These are phyloP conservation scores for Zoysia pacifica DNA, from an alignment of 176 grass and related monocot species.

Conservation along the genomic window DNA sequence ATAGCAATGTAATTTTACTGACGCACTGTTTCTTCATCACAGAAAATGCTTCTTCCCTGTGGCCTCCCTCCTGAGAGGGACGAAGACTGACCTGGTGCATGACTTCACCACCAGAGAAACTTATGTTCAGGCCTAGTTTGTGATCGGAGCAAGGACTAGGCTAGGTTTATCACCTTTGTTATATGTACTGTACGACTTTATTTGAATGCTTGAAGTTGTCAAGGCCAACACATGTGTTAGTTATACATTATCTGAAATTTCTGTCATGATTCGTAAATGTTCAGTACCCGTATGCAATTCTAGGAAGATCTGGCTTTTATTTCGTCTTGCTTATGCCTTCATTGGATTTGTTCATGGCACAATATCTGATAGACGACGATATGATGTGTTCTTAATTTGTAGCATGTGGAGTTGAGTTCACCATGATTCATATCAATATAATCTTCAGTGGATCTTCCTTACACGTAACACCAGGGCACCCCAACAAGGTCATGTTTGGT, in stretches of 20 bases:
- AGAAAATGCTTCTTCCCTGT: conserved; percentile 92
- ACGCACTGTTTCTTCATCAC: conserved; percentile 18
- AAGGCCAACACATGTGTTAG: background rate
- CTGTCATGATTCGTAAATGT: background rate
- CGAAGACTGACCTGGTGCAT: conserved; percentile 50
- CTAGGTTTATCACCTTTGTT: background rate
- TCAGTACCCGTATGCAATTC: conserved; percentile 6
- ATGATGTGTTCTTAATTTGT: too few relatives aligned
- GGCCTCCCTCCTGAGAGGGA: conserved; percentile 73
- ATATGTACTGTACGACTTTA: too few relatives aligned
- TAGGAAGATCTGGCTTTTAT: background rate
- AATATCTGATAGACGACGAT: too few relatives aligned
- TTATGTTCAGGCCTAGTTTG: background rate
- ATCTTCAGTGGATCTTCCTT: too few relatives aligned
- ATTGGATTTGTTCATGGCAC: background rate
- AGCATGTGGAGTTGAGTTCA: too few relatives aligned
- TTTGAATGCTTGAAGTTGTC: background rate
- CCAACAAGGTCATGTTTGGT: too few relatives aligned
- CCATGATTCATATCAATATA: too few relatives aligned
- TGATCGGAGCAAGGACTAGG: background rate
- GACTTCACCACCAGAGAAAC: background rate
- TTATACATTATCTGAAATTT: background rate
- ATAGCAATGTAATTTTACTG: background rate
- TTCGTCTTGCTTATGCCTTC: background rate
- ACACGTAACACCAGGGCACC: too few relatives aligned